Evolutionary conservation across 129 eudicot species (phyloP).

Genomic region (Artemisia annua): DNA sequence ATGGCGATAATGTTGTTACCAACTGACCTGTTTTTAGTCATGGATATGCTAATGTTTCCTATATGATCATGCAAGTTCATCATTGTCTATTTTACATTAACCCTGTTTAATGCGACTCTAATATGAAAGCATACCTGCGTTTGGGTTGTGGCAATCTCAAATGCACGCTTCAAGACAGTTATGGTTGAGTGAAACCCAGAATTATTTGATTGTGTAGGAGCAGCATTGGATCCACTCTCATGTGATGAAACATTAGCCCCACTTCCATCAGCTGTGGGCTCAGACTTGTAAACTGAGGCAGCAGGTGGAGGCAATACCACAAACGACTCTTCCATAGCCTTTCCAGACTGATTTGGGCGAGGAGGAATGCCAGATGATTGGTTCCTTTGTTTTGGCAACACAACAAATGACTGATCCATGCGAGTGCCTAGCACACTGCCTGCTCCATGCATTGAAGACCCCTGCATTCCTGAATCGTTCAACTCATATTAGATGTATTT

Average conservation of each 20-base stretch:
- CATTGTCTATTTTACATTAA: too few species aligned
- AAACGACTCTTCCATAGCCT: constrained; percentile 94
- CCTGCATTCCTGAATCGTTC: constrained; percentile 64
- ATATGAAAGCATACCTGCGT: constrained; percentile 55
- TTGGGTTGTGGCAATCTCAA: constrained; percentile 89
- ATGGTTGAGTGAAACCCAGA: constrained; percentile 92
- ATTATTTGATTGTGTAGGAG: constrained; percentile 59
- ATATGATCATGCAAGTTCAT: too few species aligned
- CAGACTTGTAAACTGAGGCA: constrained; percentile 92
- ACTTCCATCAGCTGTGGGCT: constrained; percentile 62
- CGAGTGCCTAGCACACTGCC: constrained; percentile 71
- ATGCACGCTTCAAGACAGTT: constrained; percentile 87
- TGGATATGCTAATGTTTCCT: too few species aligned
- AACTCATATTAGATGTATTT: constrained; percentile 6
- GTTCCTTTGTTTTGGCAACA: constrained; percentile 83
- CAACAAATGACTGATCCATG: constrained; percentile 91
- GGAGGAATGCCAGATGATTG: constrained; percentile 59
- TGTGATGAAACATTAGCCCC: constrained; percentile 51
- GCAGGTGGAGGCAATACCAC: constrained; percentile 97
- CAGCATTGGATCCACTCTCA: constrained; percentile 46
- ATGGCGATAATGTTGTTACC: too few species aligned
- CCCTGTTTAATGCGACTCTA: not conserved
- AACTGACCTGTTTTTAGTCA: too few species aligned
- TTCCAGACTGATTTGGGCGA: constrained; percentile 55
- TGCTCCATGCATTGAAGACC: constrained; percentile 73